Evolutionary conservation across 345 rosid species (phyloP).

Genomic region (Excoecaria agallocha): DNA sequence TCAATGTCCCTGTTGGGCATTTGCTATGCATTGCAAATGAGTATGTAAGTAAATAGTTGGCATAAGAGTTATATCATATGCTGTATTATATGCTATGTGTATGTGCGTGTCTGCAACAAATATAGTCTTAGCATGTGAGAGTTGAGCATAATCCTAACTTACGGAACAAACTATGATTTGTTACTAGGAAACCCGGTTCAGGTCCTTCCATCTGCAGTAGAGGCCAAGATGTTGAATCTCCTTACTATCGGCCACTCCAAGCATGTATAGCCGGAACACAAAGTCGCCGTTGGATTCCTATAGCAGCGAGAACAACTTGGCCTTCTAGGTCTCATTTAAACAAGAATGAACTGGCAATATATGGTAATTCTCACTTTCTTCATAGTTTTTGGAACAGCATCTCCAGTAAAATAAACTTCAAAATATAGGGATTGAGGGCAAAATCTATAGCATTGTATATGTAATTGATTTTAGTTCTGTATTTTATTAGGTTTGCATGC

Average conservation of each 20-base stretch:
- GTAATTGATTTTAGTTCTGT: neutral
- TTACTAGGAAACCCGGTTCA: constrained; percentile 69
- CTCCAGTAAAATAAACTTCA: neutral
- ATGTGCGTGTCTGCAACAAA: neutral
- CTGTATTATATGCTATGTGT: no score
- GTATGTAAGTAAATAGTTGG: neutral
- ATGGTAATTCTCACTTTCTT: constrained; percentile 53
- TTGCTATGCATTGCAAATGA: neutral
- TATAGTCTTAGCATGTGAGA: constrained; percentile 10
- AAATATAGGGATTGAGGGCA: neutral
- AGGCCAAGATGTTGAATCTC: constrained; percentile 82
- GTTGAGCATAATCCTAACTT: constrained; percentile 28
- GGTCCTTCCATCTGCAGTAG: constrained; percentile 73
- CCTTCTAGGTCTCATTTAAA: constrained; percentile 76
- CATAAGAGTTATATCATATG: neutral
- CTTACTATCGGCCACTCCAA: constrained; percentile 84
- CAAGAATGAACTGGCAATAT: constrained; percentile 69
- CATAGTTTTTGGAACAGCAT: neutral
- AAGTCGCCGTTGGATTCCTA: constrained; percentile 85
- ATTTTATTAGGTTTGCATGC: constrained; percentile 56
- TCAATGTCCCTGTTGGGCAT: neutral
- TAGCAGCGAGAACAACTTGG: constrained; percentile 73
- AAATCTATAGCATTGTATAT: neutral
- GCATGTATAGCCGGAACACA: constrained; percentile 79
- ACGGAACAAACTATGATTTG: constrained; percentile 13